These are phyloP conservation scores for Penicillium goetzii DNA, from an alignment of 495 filamentous ascomycete genomes.

Conservation along the genomic window DNA sequence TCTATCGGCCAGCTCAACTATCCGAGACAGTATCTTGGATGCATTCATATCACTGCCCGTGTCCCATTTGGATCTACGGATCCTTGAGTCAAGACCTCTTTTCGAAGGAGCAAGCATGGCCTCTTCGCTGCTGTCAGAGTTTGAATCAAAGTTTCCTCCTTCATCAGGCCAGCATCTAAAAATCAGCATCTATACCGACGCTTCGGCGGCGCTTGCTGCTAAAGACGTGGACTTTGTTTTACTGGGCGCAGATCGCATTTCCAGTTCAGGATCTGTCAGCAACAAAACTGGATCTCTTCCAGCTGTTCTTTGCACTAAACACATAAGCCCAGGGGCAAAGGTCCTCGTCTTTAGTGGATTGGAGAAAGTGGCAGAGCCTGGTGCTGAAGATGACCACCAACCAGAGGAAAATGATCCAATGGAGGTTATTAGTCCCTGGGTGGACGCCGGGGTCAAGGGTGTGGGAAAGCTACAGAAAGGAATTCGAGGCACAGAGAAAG, in stretches of 20 bases:
- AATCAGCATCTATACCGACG: slow-evolving; percentile 62
- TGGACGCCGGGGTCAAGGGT: slow-evolving; percentile 28
- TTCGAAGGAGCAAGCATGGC: slow-evolving; percentile 66
- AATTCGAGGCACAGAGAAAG: background rate
- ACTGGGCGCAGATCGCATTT: slow-evolving; percentile 66
- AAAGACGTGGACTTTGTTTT: slow-evolving; percentile 55
- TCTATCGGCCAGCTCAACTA: slow-evolving; percentile 64
- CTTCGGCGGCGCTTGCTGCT: slow-evolving; percentile 58
- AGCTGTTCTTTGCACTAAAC: slow-evolving; percentile 52
- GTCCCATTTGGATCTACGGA: slow-evolving; percentile 52
- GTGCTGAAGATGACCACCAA: slow-evolving; percentile 36
- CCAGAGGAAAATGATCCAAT: slow-evolving; percentile 51
- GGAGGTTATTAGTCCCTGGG: slow-evolving; percentile 56
- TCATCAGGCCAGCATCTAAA: slow-evolving; percentile 26
- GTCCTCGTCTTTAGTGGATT: slow-evolving; percentile 60
- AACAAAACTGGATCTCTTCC: slow-evolving; percentile 71
- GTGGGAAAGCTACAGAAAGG: slow-evolving; percentile 26
- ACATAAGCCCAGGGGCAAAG: slow-evolving; percentile 45
- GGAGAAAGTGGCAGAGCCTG: slow-evolving; percentile 61
- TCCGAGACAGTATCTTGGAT: slow-evolving; percentile 47
- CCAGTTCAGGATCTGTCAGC: slow-evolving; percentile 54
- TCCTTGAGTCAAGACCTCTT: slow-evolving; percentile 68
- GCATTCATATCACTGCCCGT: slow-evolving; percentile 28
- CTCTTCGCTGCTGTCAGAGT: slow-evolving; percentile 43
- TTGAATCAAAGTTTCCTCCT: slow-evolving; percentile 28